phyloP scores from a whole-genome alignment of 176 grass and related monocot genomes.

The Zoysia pacifica region DNA sequence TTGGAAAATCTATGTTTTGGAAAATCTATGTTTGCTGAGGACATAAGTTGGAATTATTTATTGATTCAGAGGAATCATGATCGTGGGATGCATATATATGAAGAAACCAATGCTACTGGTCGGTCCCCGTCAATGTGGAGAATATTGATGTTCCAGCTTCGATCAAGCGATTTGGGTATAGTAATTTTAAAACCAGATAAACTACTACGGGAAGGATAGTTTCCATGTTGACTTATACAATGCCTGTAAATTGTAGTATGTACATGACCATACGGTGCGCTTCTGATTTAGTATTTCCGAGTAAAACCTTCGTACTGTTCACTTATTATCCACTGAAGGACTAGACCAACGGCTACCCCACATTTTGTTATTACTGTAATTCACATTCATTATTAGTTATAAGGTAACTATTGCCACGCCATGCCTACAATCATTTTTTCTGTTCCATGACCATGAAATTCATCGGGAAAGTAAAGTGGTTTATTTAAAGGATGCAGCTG shows the following conservation, averaged over 20 bases:
- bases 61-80: background rate
- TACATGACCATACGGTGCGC: background rate
- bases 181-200: background rate
- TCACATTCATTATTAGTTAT: background rate
- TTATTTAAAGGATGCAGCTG: background rate
- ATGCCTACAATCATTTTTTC: background rate
- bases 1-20: constrained; percentile 7
- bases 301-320: background rate
- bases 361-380: constrained; percentile 2
- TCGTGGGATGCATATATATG: background rate
- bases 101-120: background rate
- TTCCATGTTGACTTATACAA: background rate
- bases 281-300: background rate
- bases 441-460: background rate
- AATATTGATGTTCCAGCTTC: background rate
- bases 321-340: background rate
- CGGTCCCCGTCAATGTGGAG: background rate
- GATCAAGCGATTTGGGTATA: background rate
- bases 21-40: constrained; percentile 15
- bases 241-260: constrained; percentile 38
- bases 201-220: background rate
- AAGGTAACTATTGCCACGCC: background rate
- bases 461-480: background rate
- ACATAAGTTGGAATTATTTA: background rate
- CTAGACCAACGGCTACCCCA: background rate